A percentile compares a stretch with the other conserved stretches of the same genome.
Evolutionary conservation across 2,329 filamentous ascomycete species (phyloP).

Genomic region (Penicillium italicum): DNA sequence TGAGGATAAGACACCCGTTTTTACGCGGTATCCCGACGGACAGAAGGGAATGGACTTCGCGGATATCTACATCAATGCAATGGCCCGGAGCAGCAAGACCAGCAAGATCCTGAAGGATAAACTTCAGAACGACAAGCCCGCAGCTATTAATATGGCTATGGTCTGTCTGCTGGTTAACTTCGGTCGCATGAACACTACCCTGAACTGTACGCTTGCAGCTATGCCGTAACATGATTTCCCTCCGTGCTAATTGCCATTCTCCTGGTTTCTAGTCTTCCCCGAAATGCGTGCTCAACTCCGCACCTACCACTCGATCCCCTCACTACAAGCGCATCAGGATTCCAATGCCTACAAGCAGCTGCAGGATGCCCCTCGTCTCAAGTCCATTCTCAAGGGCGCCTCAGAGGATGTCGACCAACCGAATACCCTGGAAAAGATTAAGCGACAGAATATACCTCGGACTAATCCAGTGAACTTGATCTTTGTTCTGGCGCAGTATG

Average conservation of each 20-base stretch:
- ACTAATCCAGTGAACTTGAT: conserved; percentile 98
- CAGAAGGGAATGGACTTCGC: conserved; percentile 75
- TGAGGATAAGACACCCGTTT: conserved; percentile 63
- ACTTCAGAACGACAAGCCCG: conserved; percentile 82
- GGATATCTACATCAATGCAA: conserved; percentile 96
- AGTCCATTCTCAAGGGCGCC: conserved; percentile 95
- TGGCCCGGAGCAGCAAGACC: conserved; percentile 97
- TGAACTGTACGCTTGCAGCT: conserved; percentile 70
- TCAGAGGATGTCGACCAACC: conserved; percentile 89
- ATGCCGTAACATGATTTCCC: not conserved
- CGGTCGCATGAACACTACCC: conserved; percentile 95
- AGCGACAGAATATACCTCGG: conserved; percentile 62
- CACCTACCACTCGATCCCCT: conserved; percentile 97
- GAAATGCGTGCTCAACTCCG: conserved; percentile 97
- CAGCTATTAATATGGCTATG: conserved; percentile 98
- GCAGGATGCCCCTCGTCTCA: conserved; percentile 90
- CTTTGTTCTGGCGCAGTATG: conserved; percentile 87
- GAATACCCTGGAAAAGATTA: conserved; percentile 77
- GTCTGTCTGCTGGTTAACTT: conserved; percentile 96
- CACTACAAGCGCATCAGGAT: conserved; percentile 89
- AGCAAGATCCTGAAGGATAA: conserved; percentile 98
- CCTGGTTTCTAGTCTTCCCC: conserved; percentile 70
- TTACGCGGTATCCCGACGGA: conserved; percentile 86
- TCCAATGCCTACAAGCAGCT: conserved; percentile 96
- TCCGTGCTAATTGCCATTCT: conserved; percentile 3